Evolutionary conservation across 768 basidiomycete genomes (phyloP), one percentile per base, ranked within the genome.

Genomic region (Russula compacta): DNA sequence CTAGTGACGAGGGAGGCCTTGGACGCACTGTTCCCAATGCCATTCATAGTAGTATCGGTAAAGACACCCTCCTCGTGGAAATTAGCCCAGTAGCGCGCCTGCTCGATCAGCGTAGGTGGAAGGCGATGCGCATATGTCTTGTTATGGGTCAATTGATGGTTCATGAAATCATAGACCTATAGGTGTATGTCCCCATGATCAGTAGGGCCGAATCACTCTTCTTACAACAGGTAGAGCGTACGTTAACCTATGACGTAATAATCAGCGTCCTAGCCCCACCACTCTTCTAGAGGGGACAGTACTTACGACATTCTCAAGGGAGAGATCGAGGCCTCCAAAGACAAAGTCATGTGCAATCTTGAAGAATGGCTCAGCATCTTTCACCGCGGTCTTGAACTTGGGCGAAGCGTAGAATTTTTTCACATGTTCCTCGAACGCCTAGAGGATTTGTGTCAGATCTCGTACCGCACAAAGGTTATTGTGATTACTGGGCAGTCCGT

Each of bases 11-110:
- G 40, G n/a, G 39, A 29, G 39, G 21, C 32, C 17, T 29, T 8
- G 43, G 17, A 46, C 87, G 48, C 68, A 91, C 89, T 82, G 77
- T 92, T 92, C 15, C 87, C 89, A 69, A 94, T 79, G 54, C 86
- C 84, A 56, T 73, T 77, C 60, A 84, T 81, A 1, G 81, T 75
- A 0, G 73, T 69, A 60, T 82, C 81, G 3, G 83, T 83, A 76
- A 93, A 94, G 67, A 92, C 70, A 17, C 81, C 83, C 62, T 81
- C 75, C 72, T 93, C 89, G 73, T 92, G 90, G 78, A 79, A 88
- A 77, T 94, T 77, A 17, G 89, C 92, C 63, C 85, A 80, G 63
- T 77, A 79, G 53, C 83, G 86, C 40, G 87, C 85, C 70, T 89
- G 88, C 66, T 89, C 83, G 63, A 87, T 70, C 71, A 85, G 79